These are phyloP conservation scores for Cladophialophora chaetospira DNA, from an alignment of 2,329 filamentous ascomycete species.

Conservation along the genomic window DNA sequence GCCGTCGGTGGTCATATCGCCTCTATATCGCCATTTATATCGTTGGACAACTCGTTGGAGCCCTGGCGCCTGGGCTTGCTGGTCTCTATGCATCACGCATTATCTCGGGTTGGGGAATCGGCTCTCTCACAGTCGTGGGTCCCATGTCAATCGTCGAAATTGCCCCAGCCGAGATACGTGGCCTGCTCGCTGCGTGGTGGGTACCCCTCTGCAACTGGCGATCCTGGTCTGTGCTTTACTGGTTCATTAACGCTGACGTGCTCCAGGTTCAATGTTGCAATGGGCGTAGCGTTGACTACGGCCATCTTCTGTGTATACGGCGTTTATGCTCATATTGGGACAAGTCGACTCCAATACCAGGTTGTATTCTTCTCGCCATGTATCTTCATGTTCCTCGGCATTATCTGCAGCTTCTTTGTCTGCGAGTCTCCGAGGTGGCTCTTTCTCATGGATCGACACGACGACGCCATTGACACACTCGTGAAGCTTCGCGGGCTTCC, in stretches of 20 bases:
- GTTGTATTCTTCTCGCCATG: conserved; percentile 38
- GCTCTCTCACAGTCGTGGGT: conserved; percentile 43
- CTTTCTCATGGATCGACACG: conserved; percentile 33
- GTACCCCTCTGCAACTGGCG: too few species aligned
- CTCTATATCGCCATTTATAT: conserved; percentile 40
- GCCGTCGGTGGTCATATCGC: conserved; percentile 44
- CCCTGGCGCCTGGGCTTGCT: conserved; percentile 25
- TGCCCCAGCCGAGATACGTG: conserved; percentile 44
- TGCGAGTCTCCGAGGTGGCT: conserved; percentile 43
- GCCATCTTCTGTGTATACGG: conserved; percentile 43
- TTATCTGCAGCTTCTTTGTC: conserved; percentile 38
- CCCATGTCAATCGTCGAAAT: conserved; percentile 46
- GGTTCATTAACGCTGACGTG: too few species aligned
- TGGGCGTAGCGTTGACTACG: conserved; percentile 40
- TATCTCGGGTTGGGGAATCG: conserved; percentile 44
- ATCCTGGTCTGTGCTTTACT: too few species aligned
- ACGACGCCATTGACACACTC: conserved; percentile 37
- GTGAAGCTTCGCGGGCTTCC: conserved; percentile 38
- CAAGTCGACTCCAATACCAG: conserved; percentile 39
- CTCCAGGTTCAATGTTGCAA: conserved; percentile 44
- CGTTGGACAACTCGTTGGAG: conserved; percentile 33
- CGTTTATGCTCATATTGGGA: conserved; percentile 36
- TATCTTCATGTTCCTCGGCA: conserved; percentile 36
- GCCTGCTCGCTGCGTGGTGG: conserved; percentile 42
- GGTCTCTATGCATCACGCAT: conserved; percentile 43